Evolutionary conservation across 1,284 basidiomycete genomes (phyloP).

Genomic region (Xerocomus cyaneibrunnescens): DNA sequence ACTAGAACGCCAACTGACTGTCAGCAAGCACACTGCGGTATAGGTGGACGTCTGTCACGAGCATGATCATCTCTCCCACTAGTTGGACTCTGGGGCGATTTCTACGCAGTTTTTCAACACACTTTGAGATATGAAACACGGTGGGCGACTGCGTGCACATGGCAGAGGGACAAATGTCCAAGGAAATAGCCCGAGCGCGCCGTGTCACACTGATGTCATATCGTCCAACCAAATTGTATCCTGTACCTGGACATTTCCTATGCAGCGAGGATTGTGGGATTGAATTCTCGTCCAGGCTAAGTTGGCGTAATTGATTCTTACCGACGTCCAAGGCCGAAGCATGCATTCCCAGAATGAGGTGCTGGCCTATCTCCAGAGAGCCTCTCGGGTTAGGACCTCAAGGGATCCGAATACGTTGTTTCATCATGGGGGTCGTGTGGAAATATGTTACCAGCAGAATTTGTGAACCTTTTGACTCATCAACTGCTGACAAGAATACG

Average conservation of each 20-base stretch:
- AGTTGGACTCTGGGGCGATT: constrained; percentile 19
- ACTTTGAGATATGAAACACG: constrained; percentile 19
- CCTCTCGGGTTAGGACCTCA: constrained; percentile 23
- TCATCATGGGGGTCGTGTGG: constrained; percentile 17
- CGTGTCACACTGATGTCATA: neutral
- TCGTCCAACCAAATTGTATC: no score
- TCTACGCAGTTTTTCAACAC: constrained; percentile 18
- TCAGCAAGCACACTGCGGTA: neutral
- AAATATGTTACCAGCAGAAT: neutral
- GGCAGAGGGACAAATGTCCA: constrained; percentile 16
- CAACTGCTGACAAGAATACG: constrained; percentile 20
- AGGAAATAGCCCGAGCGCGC: constrained; percentile 19
- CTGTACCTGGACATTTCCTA: constrained; percentile 18
- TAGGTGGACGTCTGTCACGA: neutral
- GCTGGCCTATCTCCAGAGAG: constrained; percentile 41
- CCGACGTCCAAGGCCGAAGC: constrained; percentile 59
- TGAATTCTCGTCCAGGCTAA: neutral
- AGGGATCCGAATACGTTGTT: constrained; percentile 9
- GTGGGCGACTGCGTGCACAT: constrained; percentile 17
- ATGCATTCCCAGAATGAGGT: constrained; percentile 47
- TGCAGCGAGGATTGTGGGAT: neutral
- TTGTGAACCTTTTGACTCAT: neutral
- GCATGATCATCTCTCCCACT: constrained; percentile 16
- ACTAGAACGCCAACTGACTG: constrained; percentile 35
- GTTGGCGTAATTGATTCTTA: constrained; percentile 22